A percentile compares a stretch with the other conserved stretches of the same genome.
These are phyloP conservation scores for Diaporthe citriasiana DNA, from an alignment of 2,329 filamentous ascomycete species.

Conservation along the genomic window DNA sequence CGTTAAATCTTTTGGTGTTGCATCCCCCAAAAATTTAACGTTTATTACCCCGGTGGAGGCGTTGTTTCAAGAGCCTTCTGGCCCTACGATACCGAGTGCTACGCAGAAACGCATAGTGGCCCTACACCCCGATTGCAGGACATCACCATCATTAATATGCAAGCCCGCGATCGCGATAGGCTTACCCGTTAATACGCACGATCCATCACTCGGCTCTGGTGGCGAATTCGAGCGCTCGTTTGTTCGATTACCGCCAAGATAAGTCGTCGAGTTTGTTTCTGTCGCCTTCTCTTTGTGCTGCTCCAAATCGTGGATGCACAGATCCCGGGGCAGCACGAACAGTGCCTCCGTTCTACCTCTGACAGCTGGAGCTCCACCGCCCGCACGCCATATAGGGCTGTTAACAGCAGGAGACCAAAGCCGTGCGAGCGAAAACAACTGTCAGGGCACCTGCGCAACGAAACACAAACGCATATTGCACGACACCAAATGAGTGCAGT, in stretches of 20 bases:
- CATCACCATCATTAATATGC: background rate
- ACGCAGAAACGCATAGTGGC: constrained; percentile 10
- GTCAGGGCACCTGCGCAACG: constrained; percentile 3
- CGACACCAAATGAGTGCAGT: background rate
- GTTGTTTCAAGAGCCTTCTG: constrained; percentile 17
- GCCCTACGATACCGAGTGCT: constrained; percentile 1
- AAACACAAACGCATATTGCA: background rate
- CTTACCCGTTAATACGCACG: background rate
- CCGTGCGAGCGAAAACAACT: background rate
- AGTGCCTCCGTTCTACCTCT: constrained; percentile 13
- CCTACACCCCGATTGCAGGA: background rate
- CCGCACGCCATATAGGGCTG: constrained; percentile 1
- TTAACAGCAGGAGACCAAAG: background rate
- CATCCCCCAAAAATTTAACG: no score
- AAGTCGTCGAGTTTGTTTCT: constrained; percentile 14
- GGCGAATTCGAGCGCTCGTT: background rate
- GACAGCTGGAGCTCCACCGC: constrained; percentile 13
- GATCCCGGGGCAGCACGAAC: constrained; percentile 11
- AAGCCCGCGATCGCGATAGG: constrained; percentile 10
- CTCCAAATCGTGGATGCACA: background rate
- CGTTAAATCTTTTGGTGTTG: no score
- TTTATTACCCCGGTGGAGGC: no score
- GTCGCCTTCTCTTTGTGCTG: background rate
- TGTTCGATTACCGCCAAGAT: background rate
- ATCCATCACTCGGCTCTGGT: background rate